A percentile compares a stretch with the other conserved stretches of the same genome.
These are phyloP conservation scores for Lentinula sp. DNA, from an alignment of 768 basidiomycete genomes.

Conservation along the genomic window DNA sequence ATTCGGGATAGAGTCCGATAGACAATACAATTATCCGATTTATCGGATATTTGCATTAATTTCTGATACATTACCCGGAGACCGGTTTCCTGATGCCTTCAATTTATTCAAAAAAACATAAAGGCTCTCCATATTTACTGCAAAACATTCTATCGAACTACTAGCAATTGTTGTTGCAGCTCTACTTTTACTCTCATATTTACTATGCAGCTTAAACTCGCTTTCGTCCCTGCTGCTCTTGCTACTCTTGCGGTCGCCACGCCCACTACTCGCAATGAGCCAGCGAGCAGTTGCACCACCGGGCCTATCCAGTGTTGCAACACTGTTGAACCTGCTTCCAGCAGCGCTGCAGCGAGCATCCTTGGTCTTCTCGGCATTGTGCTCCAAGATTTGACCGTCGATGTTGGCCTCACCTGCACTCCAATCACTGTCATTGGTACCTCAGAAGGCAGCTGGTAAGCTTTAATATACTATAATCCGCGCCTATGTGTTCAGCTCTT, in stretches of 20 bases:
- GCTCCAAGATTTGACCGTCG: constrained; percentile 1
- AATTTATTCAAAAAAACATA: too few species aligned
- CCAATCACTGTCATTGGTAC: constrained; percentile 1
- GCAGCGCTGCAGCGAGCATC: not conserved
- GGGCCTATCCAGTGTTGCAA: constrained; percentile 16
- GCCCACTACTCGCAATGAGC: constrained; percentile 9
- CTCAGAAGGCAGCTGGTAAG: not conserved
- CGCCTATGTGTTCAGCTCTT: not conserved
- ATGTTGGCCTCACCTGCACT: constrained; percentile 4
- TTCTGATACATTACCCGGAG: too few species aligned
- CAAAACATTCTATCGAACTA: not conserved
- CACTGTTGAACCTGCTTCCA: not conserved
- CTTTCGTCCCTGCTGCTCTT: constrained; percentile 8
- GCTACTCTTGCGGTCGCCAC: constrained; percentile 15
- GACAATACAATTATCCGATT: too few species aligned
- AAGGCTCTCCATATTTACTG: too few species aligned
- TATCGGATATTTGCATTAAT: too few species aligned
- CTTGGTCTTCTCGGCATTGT: not conserved
- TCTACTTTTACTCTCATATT: not conserved
- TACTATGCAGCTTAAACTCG: constrained; percentile 9
- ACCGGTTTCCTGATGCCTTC: too few species aligned
- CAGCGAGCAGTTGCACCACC: constrained; percentile 12
- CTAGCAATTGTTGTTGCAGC: not conserved
- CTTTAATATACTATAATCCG: too few species aligned
- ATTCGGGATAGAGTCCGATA: too few species aligned